Conservation (phyloP, 495 filamentous ascomycete species). For the Penicillium flavigenum region DNA sequence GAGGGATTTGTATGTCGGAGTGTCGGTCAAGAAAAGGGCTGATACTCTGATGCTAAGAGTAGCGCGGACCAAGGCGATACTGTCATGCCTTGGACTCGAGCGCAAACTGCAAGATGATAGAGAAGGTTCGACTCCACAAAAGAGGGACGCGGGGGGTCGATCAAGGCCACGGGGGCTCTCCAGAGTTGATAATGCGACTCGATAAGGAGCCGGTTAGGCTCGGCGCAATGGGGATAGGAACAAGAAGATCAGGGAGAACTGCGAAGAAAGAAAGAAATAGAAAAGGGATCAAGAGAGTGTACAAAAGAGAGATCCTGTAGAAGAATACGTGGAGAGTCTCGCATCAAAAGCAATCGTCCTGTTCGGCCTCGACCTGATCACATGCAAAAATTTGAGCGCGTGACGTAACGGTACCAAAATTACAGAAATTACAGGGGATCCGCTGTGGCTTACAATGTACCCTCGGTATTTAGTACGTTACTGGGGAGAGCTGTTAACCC, state of each 20-base stretch:
- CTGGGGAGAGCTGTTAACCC: slow-evolving; percentile 10
- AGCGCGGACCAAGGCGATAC: slow-evolving; percentile 23
- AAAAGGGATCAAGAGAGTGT: slow-evolving; percentile 8
- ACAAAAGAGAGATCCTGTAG: slow-evolving; percentile 8
- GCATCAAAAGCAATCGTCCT: slow-evolving; percentile 11
- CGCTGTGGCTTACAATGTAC: slow-evolving; percentile 5
- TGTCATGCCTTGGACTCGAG: slow-evolving; percentile 36
- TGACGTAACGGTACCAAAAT: slow-evolving; percentile 36
- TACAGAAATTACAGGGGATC: slow-evolving; percentile 23
- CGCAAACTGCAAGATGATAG: slow-evolving; percentile 3
- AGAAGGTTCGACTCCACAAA: slow-evolving; percentile 11
- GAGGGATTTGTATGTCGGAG: neutral
- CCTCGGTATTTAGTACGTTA: slow-evolving; percentile 5
- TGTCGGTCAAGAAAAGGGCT: slow-evolving; percentile 12
- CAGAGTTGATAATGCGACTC: slow-evolving; percentile 6
- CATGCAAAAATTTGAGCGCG: slow-evolving; percentile 40
- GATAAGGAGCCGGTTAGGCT: neutral
- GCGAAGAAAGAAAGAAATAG: slow-evolving; percentile 4
- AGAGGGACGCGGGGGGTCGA: slow-evolving; percentile 10
- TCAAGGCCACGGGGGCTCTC: slow-evolving; percentile 4
- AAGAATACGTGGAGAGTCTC: slow-evolving; percentile 15
- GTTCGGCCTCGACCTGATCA: slow-evolving; percentile 33
- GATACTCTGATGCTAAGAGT: slow-evolving; percentile 33
- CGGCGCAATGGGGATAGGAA: neutral
- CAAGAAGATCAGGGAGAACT: neutral